Conservation (phyloP, 768 basidiomycete species). For the Mycena floridula region DNA sequence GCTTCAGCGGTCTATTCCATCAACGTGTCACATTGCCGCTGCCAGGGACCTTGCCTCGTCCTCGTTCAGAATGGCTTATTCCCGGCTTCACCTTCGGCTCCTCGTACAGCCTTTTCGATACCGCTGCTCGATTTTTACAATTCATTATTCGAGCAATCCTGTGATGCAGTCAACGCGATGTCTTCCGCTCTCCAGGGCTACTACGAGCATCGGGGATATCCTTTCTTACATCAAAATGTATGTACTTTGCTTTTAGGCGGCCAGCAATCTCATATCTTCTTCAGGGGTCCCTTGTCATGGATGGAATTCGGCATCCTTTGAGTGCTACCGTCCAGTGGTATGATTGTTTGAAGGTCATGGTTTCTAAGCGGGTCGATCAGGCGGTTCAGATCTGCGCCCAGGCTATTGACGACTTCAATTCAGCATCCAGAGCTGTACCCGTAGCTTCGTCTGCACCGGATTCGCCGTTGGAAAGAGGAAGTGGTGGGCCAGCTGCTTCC, state of each 20-base stretch:
- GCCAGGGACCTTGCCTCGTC: background rate
- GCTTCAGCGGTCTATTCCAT: background rate
- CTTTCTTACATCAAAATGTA: slow-evolving; percentile 13
- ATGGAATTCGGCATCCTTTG: slow-evolving; percentile 20
- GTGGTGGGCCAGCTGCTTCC: too few species aligned
- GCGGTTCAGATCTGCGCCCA: too few species aligned
- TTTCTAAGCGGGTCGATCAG: too few species aligned
- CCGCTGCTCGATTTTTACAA: background rate
- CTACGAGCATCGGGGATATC: slow-evolving; percentile 22
- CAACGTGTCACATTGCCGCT: background rate
- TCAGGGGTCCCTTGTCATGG: slow-evolving; percentile 17
- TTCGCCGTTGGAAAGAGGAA: too few species aligned
- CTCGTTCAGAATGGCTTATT: background rate
- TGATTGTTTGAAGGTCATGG: slow-evolving; percentile 13
- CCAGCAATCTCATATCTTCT: background rate
- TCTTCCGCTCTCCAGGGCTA: slow-evolving; percentile 20
- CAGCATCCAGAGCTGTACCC: too few species aligned
- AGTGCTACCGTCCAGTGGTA: slow-evolving; percentile 17
- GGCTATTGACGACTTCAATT: too few species aligned
- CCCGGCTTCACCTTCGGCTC: background rate
- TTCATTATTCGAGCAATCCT: slow-evolving; percentile 17
- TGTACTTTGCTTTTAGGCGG: background rate
- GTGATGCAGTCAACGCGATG: slow-evolving; percentile 27
- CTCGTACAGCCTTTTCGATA: background rate
- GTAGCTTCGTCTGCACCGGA: too few species aligned